These are phyloP conservation scores for Vitis hybrid DNA, from an alignment of 177 flowering plant species.

Conservation along the genomic window DNA sequence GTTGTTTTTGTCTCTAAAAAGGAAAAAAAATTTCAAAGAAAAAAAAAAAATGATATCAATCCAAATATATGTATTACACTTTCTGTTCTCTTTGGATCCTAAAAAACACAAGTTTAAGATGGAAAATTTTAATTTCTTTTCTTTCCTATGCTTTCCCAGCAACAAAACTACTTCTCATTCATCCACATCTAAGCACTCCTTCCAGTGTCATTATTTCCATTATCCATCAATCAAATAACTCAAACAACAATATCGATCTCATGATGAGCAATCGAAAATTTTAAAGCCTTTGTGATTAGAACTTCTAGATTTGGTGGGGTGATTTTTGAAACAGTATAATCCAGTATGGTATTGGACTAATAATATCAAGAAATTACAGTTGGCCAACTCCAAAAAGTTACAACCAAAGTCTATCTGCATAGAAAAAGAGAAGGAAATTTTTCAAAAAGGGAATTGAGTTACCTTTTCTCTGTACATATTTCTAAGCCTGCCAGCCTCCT, in stretches of 20 bases:
- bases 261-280: not conserved
- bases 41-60: no score
- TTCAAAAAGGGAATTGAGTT: not conserved
- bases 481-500: constrained; percentile 76
- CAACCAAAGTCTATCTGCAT: not conserved
- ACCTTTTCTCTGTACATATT: constrained; percentile 83
- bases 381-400: no score
- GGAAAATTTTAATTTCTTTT: no score
- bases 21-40: no score
- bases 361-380: no score
- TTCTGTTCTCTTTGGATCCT: no score
- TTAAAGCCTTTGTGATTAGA: not conserved
- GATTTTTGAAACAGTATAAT: no score
- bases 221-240: not conserved
- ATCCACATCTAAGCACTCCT: not conserved
- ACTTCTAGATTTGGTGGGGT: no score
- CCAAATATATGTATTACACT: no score
- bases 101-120: no score
- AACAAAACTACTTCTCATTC: not conserved
- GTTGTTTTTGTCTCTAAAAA: not conserved
- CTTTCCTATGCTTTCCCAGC: not conserved
- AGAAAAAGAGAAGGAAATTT: constrained; percentile 1
- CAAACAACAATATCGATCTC: not conserved
- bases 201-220: not conserved
- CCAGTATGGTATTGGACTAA: not conserved